Percentiles rank a stretch among this genome's conserved stretches.
Conservation (phyloP, 805 yeast genomes). For the Candida adriatica region DNA sequence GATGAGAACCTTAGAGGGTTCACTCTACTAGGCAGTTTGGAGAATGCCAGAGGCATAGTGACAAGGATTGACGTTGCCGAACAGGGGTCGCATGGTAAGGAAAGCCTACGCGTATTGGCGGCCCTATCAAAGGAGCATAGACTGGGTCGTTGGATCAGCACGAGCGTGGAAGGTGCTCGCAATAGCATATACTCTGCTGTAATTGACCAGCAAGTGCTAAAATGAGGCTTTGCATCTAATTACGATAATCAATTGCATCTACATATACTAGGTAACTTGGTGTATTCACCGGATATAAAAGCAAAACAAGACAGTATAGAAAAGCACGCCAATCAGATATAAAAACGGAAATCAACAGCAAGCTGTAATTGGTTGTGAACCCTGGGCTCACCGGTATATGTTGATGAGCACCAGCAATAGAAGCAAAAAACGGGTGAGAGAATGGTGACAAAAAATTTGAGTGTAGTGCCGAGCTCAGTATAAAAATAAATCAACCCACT, state of each 20-base stretch:
- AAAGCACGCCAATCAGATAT: slow-evolving; percentile 5
- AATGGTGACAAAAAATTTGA: background rate
- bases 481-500: background rate
- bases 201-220: slow-evolving; percentile 30
- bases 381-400: background rate
- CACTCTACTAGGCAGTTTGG: slow-evolving; percentile 45
- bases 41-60: slow-evolving; percentile 62
- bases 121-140: slow-evolving; percentile 79
- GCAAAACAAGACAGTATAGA: slow-evolving; percentile 5
- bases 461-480: background rate
- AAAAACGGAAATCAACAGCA: slow-evolving; percentile 1
- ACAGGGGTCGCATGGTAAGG: slow-evolving; percentile 45
- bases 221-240: background rate
- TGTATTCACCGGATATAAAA: too few relatives aligned
- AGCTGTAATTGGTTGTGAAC: too few relatives aligned
- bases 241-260: too few relatives aligned
- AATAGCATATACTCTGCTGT: slow-evolving; percentile 61
- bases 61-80: slow-evolving; percentile 53
- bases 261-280: too few relatives aligned
- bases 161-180: slow-evolving; percentile 52
- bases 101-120: slow-evolving; percentile 51
- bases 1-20: slow-evolving; percentile 59
- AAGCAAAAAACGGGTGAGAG: slow-evolving; percentile 1
- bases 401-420: slow-evolving; percentile 3
- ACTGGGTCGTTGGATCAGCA: slow-evolving; percentile 78